These are phyloP conservation scores for Cairneyella variabilis DNA, from an alignment of 495 filamentous ascomycete genomes.

Conservation along the genomic window DNA sequence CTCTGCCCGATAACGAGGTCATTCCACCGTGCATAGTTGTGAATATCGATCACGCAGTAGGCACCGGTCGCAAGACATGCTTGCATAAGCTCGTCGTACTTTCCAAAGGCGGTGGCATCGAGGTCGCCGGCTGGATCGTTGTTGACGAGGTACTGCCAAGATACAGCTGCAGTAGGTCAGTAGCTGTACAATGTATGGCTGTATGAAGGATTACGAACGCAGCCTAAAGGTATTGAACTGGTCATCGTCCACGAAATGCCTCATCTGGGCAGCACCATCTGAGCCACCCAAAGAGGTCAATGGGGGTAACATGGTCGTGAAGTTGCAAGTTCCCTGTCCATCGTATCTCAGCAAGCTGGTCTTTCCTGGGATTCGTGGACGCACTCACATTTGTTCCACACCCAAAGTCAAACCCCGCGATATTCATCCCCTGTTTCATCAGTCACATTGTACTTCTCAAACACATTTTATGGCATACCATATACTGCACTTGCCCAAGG, in stretches of 20 bases:
- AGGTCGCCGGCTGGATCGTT: slow-evolving; percentile 42
- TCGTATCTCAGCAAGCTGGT: slow-evolving; percentile 37
- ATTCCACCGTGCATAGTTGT: slow-evolving; percentile 49
- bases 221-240: slow-evolving; percentile 51
- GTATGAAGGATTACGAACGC: too few species aligned
- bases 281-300: neutral
- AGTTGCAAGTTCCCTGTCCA: slow-evolving; percentile 42
- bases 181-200: too few species aligned
- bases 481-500: too few species aligned
- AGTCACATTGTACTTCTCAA: too few species aligned
- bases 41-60: slow-evolving; percentile 52
- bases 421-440: too few species aligned
- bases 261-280: neutral
- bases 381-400: neutral
- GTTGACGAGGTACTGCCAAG: slow-evolving; percentile 47
- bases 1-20: slow-evolving; percentile 47
- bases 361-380: neutral
- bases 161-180: too few species aligned
- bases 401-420: neutral
- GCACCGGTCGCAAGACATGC: slow-evolving; percentile 51
- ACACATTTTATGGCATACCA: too few species aligned
- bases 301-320: neutral
- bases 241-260: slow-evolving; percentile 44
- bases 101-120: slow-evolving; percentile 37
- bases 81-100: slow-evolving; percentile 52